Conservation (phyloP, 305 asterid genomes). For the Fraxinus latifolia region DNA sequence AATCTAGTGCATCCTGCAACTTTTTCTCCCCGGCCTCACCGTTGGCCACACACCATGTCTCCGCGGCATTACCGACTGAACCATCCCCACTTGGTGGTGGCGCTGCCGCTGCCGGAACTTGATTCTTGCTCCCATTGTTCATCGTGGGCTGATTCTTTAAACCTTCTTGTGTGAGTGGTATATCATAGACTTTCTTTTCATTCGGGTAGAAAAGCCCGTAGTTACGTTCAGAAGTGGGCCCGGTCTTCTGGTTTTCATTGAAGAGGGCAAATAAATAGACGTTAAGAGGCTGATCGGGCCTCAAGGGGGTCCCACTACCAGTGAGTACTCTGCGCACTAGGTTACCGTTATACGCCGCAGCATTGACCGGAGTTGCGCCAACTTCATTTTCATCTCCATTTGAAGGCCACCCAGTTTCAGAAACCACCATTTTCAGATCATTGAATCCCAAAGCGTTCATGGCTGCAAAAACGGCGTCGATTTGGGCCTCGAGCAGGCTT, state of each 20-base stretch:
- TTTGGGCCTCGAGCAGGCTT: slow-evolving; percentile 60
- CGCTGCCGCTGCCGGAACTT: slow-evolving; percentile 27
- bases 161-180: slow-evolving; percentile 30
- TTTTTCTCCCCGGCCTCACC: slow-evolving; percentile 34
- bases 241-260: slow-evolving; percentile 57
- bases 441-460: slow-evolving; percentile 34
- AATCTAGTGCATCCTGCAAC: slow-evolving; percentile 52
- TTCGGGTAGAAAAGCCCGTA: slow-evolving; percentile 66
- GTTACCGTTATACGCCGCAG: slow-evolving; percentile 71
- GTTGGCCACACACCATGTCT: slow-evolving; percentile 79
- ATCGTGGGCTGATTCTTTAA: slow-evolving; percentile 15
- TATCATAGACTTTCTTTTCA: slow-evolving; percentile 48
- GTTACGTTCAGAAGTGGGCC: slow-evolving; percentile 60
- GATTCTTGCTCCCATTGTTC: slow-evolving; percentile 33
- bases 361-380: slow-evolving; percentile 48
- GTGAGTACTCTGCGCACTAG: slow-evolving; percentile 48
- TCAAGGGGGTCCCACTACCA: slow-evolving; percentile 60
- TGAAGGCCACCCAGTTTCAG: slow-evolving; percentile 80
- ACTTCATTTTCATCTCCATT: slow-evolving; percentile 54
- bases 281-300: slow-evolving; percentile 46
- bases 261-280: slow-evolving; percentile 63
- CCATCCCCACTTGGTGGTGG: slow-evolving; percentile 1
- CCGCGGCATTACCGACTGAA: slow-evolving; percentile 24
- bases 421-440: slow-evolving; percentile 40
- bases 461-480: slow-evolving; percentile 67